Evolutionary conservation across 139 green algal genomes (phyloP).

Genomic region (Deuterostichococcus epilithicus): DNA sequence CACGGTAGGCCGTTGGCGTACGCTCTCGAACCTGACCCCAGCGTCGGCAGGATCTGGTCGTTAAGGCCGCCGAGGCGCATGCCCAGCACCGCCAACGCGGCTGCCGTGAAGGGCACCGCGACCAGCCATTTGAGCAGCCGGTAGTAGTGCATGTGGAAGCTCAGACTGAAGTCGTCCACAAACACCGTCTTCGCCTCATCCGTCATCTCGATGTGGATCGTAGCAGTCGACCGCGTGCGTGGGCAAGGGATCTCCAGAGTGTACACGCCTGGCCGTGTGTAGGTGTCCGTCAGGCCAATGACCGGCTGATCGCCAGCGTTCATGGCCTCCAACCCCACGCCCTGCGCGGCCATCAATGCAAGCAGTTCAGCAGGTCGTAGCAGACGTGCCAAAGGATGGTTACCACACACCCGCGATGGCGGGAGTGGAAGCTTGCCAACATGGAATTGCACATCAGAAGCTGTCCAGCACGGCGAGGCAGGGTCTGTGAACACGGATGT

Average conservation of each 20-base stretch:
- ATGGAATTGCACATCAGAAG: not conserved
- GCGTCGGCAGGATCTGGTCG: not conserved
- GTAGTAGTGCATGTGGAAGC: conserved; percentile 94
- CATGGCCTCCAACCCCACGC: conserved; percentile 67
- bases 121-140: conserved; percentile 76
- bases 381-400: too few relatives aligned
- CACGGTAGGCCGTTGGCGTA: too few relatives aligned
- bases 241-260: conserved; percentile 75
- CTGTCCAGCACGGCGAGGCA: not conserved
- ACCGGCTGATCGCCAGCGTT: conserved; percentile 63
- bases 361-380: too few relatives aligned
- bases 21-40: too few relatives aligned
- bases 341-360: conserved; percentile 30
- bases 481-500: not conserved
- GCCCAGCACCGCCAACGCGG: conserved; percentile 25
- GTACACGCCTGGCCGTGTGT: conserved; percentile 65
- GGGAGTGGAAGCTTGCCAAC: not conserved
- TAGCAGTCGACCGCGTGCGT: conserved; percentile 58
- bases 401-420: too few relatives aligned
- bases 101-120: conserved; percentile 44
- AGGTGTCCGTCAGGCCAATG: conserved; percentile 70
- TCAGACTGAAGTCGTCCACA: conserved; percentile 81
- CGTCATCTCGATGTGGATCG: conserved; percentile 69
- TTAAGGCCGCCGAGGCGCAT: not conserved
- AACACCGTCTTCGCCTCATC: conserved; percentile 56